Evolutionary conservation across 306 rosid genomes (phyloP).

Genomic region (Acacia melanoxylon): DNA sequence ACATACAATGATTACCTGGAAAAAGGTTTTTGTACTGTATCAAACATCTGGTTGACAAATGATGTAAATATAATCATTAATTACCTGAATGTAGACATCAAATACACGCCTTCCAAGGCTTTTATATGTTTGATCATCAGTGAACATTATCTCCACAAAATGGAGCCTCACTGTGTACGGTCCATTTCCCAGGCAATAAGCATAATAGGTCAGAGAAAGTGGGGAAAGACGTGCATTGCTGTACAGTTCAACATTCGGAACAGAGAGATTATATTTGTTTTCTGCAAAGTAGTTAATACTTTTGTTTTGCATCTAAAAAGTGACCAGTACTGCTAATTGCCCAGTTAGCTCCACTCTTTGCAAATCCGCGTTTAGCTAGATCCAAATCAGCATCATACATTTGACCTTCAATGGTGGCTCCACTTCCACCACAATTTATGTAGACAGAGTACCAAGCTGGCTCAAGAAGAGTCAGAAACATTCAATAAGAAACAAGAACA

Average conservation of each 20-base stretch:
- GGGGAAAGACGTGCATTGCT: slow-evolving; percentile 69
- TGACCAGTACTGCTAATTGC: slow-evolving; percentile 57
- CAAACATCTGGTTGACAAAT: slow-evolving; percentile 7
- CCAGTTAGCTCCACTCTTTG: slow-evolving; percentile 39
- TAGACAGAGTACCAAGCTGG: slow-evolving; percentile 33
- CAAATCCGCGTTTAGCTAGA: slow-evolving; percentile 8
- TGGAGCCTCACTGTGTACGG: slow-evolving; percentile 50
- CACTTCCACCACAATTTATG: slow-evolving; percentile 45
- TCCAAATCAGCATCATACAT: slow-evolving; percentile 30
- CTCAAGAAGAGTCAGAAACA: background rate
- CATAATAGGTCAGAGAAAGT: slow-evolving; percentile 59
- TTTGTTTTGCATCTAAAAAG: slow-evolving; percentile 35
- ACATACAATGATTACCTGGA: background rate
- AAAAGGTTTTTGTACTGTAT: background rate
- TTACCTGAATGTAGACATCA: slow-evolving; percentile 61
- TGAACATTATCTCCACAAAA: slow-evolving; percentile 54
- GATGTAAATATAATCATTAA: background rate
- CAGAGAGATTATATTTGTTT: slow-evolving; percentile 34
- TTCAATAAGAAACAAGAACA: background rate
- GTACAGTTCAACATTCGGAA: slow-evolving; percentile 45
- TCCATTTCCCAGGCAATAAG: slow-evolving; percentile 54
- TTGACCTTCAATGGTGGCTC: background rate
- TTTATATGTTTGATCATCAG: slow-evolving; percentile 17
- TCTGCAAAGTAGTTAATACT: slow-evolving; percentile 16
- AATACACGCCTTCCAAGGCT: slow-evolving; percentile 63